These are phyloP conservation scores for Fusarium sp. DNA, from an alignment of 2,329 filamentous ascomycete species.

Conservation along the genomic window DNA sequence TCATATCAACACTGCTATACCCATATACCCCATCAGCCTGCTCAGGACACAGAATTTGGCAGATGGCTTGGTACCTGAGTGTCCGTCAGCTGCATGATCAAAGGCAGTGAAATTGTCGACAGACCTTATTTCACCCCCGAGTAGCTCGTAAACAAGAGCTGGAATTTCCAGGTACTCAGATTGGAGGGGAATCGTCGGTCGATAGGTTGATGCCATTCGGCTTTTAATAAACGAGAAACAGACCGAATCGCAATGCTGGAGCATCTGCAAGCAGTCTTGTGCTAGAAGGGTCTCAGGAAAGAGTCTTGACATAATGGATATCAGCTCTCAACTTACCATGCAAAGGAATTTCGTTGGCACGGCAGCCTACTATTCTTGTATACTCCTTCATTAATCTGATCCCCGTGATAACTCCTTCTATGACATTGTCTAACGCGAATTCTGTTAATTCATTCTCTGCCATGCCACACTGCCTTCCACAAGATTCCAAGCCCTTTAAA, in stretches of 20 bases:
- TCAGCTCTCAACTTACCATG: conserved; percentile 19
- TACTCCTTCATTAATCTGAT: conserved; percentile 25
- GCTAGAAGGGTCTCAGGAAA: conserved; percentile 7
- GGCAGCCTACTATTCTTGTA: conserved; percentile 13
- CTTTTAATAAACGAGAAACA: conserved; percentile 10
- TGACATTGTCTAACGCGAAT: conserved; percentile 16
- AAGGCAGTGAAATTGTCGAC: not conserved
- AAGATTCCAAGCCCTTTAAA: conserved; percentile 3
- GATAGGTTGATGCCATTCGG: conserved; percentile 8
- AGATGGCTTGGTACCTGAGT: conserved; percentile 17
- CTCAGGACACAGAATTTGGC: conserved; percentile 8
- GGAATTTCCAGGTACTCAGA: conserved; percentile 25
- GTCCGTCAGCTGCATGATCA: conserved; percentile 7
- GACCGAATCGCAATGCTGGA: conserved; percentile 10
- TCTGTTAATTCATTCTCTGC: conserved; percentile 19
- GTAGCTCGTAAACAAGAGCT: conserved; percentile 25
- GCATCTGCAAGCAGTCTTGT: conserved; percentile 18
- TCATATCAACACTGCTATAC: conserved; percentile 18
- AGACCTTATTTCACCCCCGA: conserved; percentile 24
- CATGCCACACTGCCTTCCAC: conserved; percentile 18
- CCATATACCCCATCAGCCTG: not conserved
- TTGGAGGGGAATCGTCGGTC: conserved; percentile 20
- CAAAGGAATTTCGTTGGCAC: conserved; percentile 35
- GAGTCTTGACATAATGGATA: not conserved
- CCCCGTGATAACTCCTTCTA: conserved; percentile 19